Conservation (phyloP, 2,329 filamentous ascomycete genomes). For the Colletotrichum falcatum region DNA sequence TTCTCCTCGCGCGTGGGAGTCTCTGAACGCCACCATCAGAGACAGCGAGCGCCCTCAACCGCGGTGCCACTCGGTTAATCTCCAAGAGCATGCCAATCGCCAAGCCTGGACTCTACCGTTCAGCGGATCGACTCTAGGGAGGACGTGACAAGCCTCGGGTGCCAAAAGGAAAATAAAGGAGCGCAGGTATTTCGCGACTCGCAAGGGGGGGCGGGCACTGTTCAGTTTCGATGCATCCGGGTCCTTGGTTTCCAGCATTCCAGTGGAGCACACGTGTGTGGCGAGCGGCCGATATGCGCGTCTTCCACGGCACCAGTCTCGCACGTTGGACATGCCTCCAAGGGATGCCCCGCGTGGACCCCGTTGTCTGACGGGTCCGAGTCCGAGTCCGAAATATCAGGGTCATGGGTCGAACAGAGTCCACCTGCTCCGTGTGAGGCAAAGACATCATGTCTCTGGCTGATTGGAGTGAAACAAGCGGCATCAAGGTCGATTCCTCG, state of each 20-base stretch:
- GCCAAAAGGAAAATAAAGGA: background rate
- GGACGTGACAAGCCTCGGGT: background rate
- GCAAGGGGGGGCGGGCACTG: background rate
- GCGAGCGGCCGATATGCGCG: background rate
- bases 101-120: background rate
- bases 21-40: background rate
- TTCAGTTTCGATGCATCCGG: background rate
- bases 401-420: background rate
- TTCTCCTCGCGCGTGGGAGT: background rate
- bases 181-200: background rate
- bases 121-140: background rate
- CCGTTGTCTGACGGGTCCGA: too few relatives aligned
- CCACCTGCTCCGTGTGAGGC: background rate
- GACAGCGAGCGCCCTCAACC: background rate
- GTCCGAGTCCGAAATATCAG: background rate
- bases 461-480: background rate
- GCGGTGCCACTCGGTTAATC: background rate
- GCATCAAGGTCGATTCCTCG: background rate
- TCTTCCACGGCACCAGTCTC: background rate
- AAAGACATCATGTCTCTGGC: background rate
- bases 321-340: background rate
- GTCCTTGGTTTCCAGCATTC: background rate
- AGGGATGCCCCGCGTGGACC: background rate
- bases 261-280: slow-evolving; percentile 1
- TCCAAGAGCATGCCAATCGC: background rate